A percentile compares a stretch with the other conserved stretches of the same genome.
Conservation (phyloP, 345 rosid species). For the Bruguiera sexangula region DNA sequence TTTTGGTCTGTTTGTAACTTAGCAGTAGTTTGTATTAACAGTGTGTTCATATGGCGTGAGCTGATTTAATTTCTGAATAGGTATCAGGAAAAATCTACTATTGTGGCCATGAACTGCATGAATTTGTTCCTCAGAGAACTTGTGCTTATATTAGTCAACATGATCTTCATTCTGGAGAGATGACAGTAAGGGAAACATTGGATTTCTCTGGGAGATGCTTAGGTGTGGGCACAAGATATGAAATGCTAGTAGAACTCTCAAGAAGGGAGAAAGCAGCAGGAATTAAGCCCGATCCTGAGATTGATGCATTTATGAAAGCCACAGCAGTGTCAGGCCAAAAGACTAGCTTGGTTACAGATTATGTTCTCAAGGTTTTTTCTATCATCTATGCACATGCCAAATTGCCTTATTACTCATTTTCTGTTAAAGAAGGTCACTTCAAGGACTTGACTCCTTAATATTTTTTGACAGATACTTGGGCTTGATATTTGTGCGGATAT, state of each 20-base stretch:
- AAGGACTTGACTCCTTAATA: not conserved
- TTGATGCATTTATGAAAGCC: conserved; percentile 53
- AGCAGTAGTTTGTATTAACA: not conserved
- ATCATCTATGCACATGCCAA: not conserved
- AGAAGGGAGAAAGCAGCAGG: conserved; percentile 43
- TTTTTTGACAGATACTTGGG: conserved; percentile 41
- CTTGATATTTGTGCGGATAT: conserved; percentile 45
- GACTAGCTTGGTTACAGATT: conserved; percentile 45
- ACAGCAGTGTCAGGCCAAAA: conserved; percentile 42
- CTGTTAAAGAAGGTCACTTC: not conserved
- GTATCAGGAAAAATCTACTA: conserved; percentile 38
- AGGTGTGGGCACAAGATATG: conserved; percentile 49
- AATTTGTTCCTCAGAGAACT: conserved; percentile 45
- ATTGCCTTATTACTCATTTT: not conserved
- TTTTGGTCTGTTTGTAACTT: not conserved
- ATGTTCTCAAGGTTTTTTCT: conserved; percentile 39
- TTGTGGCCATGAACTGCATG: conserved; percentile 42
- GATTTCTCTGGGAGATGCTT: conserved; percentile 51
- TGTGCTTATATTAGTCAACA: conserved; percentile 48
- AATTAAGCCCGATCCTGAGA: conserved; percentile 45
- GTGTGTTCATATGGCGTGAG: not conserved
- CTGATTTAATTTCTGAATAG: conserved; percentile 21
- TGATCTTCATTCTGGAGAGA: conserved; percentile 45
- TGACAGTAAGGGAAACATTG: conserved; percentile 50
- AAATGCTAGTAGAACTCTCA: conserved; percentile 41